phyloP scores from a whole-genome alignment of 805 yeast genomes.

The Brettanomyces nanus region DNA sequence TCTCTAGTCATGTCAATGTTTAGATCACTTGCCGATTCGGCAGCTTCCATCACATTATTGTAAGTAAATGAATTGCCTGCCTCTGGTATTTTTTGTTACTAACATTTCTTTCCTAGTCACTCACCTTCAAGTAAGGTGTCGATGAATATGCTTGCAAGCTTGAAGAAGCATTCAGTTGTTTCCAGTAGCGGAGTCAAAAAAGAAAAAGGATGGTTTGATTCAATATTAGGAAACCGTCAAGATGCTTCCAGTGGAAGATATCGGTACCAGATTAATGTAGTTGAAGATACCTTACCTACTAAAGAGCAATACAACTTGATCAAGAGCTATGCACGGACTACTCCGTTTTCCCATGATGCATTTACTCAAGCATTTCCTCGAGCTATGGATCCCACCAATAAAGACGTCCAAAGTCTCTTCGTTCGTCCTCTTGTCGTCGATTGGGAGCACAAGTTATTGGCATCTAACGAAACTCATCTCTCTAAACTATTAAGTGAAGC shows the following conservation, averaged over 20 bases:
- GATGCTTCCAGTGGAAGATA: slow-evolving; percentile 11
- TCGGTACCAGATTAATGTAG: slow-evolving; percentile 21
- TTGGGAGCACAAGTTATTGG: slow-evolving; percentile 51
- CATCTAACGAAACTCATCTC: slow-evolving; percentile 38
- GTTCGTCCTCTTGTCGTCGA: slow-evolving; percentile 48
- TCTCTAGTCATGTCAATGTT: slow-evolving; percentile 36
- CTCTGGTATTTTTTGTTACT: slow-evolving; percentile 4
- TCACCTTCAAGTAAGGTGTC: slow-evolving; percentile 19
- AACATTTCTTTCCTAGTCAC: slow-evolving; percentile 16
- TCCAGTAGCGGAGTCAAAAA: background rate
- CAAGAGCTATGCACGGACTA: slow-evolving; percentile 16
- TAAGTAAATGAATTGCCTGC: slow-evolving; percentile 10
- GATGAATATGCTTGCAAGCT: slow-evolving; percentile 5
- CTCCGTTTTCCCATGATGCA: slow-evolving; percentile 23
- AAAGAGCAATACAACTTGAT: slow-evolving; percentile 25
- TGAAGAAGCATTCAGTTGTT: slow-evolving; percentile 8
- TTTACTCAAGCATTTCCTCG: slow-evolving; percentile 24
- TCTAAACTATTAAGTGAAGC: slow-evolving; percentile 35
- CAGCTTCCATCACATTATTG: slow-evolving; percentile 40
- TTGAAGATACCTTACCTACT: slow-evolving; percentile 19
- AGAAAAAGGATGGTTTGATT: slow-evolving; percentile 1
- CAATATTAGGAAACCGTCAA: slow-evolving; percentile 9
- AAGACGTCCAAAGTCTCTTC: slow-evolving; percentile 18
- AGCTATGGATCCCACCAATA: slow-evolving; percentile 5
- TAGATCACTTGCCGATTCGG: slow-evolving; percentile 34